A percentile compares a stretch with the other conserved stretches of the same genome.
phyloP scores from a whole-genome alignment of 1,284 basidiomycete genomes.

The Sporisorium scitamineum region DNA sequence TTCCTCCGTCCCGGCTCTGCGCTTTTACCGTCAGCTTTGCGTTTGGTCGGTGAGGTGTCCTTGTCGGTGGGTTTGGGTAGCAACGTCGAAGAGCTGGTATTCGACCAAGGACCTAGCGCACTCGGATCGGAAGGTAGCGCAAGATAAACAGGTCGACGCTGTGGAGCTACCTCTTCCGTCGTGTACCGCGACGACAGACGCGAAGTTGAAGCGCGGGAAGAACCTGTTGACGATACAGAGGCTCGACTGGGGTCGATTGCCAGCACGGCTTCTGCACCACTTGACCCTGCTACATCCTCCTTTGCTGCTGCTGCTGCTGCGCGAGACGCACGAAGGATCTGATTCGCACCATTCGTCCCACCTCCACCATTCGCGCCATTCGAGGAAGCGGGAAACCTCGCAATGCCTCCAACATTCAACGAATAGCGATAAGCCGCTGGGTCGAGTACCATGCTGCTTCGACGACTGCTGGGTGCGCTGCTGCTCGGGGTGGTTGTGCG shows the following conservation, averaged over 20 bases:
- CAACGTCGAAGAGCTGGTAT: conserved; percentile 1
- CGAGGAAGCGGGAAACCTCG: conserved; percentile 14
- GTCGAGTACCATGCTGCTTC: conserved; percentile 31
- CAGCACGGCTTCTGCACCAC: background rate
- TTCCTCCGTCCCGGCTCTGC: conserved; percentile 12
- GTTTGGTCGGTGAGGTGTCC: background rate
- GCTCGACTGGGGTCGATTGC: conserved; percentile 30
- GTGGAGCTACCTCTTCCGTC: conserved; percentile 37
- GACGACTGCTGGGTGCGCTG: conserved; percentile 20
- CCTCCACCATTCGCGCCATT: background rate
- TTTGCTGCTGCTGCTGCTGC: conserved; percentile 1
- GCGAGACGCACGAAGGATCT: conserved; percentile 16
- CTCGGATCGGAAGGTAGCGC: conserved; percentile 32
- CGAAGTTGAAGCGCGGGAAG: conserved; percentile 18
- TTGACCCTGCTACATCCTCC: background rate
- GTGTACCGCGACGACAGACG: conserved; percentile 23
- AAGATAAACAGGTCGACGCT: conserved; percentile 28
- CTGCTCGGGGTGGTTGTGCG: conserved; percentile 10
- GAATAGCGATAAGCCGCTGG: conserved; percentile 29
- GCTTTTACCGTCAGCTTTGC: background rate
- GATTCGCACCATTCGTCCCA: conserved; percentile 18
- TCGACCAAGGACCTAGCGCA: conserved; percentile 25
- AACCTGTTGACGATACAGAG: conserved; percentile 6
- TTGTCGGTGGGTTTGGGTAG: background rate
- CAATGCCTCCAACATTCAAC: conserved; percentile 22